Percentiles rank a stretch among this genome's conserved stretches.
phyloP scores from a whole-genome alignment of 169 alveolate species.

The Perkinsus chesapeaki region DNA sequence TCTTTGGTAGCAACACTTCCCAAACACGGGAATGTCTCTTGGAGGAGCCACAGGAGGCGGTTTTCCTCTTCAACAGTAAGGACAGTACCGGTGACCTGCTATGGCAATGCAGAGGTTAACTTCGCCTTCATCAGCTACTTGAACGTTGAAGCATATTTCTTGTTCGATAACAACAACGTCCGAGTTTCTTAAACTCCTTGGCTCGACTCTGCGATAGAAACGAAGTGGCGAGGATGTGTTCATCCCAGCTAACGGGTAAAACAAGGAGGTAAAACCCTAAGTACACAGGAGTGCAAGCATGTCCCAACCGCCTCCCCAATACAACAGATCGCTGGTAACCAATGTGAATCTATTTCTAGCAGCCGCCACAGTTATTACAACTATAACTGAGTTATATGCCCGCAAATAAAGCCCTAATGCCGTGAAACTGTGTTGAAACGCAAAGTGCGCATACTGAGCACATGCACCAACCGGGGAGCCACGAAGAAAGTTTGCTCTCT shows the following conservation, averaged over 20 bases:
- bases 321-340: too few relatives aligned
- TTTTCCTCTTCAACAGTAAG: slow-evolving; percentile 2
- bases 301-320: too few relatives aligned
- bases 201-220: background rate
- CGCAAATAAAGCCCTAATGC: too few relatives aligned
- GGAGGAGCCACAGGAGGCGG: slow-evolving; percentile 11
- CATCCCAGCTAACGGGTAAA: background rate
- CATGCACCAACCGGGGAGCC: too few relatives aligned
- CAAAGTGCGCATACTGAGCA: too few relatives aligned
- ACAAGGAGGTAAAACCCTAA: background rate
- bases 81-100: background rate
- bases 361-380: too few relatives aligned
- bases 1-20: background rate
- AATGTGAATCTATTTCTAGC: too few relatives aligned
- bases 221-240: background rate
- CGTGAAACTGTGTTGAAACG: too few relatives aligned
- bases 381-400: too few relatives aligned
- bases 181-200: background rate
- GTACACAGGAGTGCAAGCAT: too few relatives aligned
- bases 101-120: background rate
- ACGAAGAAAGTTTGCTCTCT: too few relatives aligned
- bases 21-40: slow-evolving; percentile 8
- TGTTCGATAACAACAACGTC: background rate
- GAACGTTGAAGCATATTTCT: background rate
- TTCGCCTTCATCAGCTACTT: background rate